Conservation (phyloP, 2,329 filamentous ascomycete genomes). For the Verticillium klebahnii region DNA sequence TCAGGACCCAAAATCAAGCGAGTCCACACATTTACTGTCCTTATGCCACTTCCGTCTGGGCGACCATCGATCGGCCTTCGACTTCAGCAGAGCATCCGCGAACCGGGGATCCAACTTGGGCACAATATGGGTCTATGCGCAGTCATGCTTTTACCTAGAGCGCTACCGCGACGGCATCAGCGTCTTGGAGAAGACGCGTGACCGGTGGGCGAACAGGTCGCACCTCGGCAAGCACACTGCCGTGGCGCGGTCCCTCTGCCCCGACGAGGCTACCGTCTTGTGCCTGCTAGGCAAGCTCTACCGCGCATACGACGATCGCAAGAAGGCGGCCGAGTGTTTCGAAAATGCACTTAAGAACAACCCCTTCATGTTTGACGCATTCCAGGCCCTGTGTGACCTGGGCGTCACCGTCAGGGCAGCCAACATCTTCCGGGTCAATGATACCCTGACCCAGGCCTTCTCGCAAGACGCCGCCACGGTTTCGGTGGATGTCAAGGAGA, state of each 20-base stretch:
- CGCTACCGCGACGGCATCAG: conserved; percentile 75
- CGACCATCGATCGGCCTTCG: conserved; percentile 80
- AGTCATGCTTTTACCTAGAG: conserved; percentile 77
- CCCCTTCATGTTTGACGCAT: conserved; percentile 98
- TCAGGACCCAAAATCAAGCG: conserved; percentile 74
- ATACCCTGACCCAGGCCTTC: conserved; percentile 43
- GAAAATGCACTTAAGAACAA: conserved; percentile 86
- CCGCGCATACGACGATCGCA: conserved; percentile 74
- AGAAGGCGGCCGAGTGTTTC: conserved; percentile 80
- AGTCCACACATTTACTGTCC: conserved; percentile 78
- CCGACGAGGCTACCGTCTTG: conserved; percentile 79
- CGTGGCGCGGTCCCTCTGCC: conserved; percentile 65
- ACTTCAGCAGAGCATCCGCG: conserved; percentile 68
- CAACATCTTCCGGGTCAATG: conserved; percentile 79
- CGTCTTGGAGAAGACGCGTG: conserved; percentile 76
- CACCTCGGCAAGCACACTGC: conserved; percentile 81
- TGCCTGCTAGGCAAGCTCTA: conserved; percentile 86
- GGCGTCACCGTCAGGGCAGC: conserved; percentile 74
- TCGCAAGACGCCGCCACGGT: conserved; percentile 28
- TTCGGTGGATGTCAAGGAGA: conserved; percentile 32
- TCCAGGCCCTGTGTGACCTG: conserved; percentile 82
- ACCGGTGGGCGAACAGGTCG: conserved; percentile 70
- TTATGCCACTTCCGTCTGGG: conserved; percentile 81
- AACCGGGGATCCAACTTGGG: conserved; percentile 73
- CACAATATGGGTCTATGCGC: conserved; percentile 87